phyloP scores from a whole-genome alignment of 2,329 filamentous ascomycete species.

The Blastomyces emzantsi region DNA sequence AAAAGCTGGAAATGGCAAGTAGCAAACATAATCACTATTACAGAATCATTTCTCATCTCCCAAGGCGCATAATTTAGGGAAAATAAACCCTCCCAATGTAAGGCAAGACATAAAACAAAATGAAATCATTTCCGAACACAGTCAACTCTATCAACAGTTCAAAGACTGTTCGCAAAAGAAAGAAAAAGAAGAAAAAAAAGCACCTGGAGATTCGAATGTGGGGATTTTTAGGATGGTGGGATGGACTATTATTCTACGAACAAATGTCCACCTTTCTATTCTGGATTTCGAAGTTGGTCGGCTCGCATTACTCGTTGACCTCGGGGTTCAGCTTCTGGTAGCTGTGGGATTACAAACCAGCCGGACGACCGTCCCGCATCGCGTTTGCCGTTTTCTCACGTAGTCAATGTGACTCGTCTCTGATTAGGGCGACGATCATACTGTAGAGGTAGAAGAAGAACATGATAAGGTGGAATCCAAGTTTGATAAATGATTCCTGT shows the following conservation, averaged over 20 bases:
- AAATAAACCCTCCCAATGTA: neutral
- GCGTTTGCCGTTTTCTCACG: conserved; percentile 8
- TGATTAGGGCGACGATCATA: conserved; percentile 96
- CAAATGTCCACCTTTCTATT: neutral
- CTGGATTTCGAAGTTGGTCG: neutral
- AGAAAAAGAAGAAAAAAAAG: neutral
- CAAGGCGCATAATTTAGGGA: conserved; percentile 1
- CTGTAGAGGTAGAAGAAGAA: conserved; percentile 99
- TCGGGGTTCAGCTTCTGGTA: neutral
- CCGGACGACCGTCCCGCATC: conserved; percentile 6
- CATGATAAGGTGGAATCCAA: conserved; percentile 97
- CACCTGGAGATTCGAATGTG: neutral
- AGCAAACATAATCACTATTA: conserved; percentile 3
- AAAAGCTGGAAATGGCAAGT: neutral
- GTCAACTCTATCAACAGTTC: conserved; percentile 6
- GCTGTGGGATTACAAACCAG: neutral
- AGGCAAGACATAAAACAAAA: conserved; percentile 4
- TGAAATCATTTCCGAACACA: neutral
- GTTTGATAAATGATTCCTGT: conserved; percentile 97
- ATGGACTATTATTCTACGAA: neutral
- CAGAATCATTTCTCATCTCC: conserved; percentile 1
- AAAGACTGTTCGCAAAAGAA: neutral
- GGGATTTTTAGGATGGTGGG: neutral
- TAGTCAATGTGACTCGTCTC: conserved; percentile 76
- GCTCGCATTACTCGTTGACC: neutral